Evolutionary conservation across 75 land plant genomes (phyloP).

Genomic region (Cupressus sempervirens): DNA sequence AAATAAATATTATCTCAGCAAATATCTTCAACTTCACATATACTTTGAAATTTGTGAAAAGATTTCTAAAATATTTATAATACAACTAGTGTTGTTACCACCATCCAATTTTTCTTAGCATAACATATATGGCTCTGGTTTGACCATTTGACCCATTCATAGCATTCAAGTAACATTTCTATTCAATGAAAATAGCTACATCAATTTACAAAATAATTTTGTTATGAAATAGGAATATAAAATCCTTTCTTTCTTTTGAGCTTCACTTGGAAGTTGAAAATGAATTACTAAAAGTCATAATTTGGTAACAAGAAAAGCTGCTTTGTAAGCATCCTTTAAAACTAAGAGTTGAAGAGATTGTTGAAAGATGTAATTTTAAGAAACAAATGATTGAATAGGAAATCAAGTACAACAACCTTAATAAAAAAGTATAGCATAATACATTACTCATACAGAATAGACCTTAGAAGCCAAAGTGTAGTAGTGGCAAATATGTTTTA

Average conservation of each 20-base stretch:
- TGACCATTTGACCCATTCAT: not conserved
- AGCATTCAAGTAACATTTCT: no score
- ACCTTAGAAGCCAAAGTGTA: not conserved
- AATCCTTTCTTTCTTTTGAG: no score
- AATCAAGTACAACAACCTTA: slow-evolving; percentile 2
- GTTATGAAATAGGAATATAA: no score
- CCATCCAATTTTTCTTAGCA: not conserved
- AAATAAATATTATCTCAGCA: no score
- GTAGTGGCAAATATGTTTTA: not conserved
- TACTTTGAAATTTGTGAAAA: not conserved
- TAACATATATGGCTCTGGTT: no score
- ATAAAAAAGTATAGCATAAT: not conserved
- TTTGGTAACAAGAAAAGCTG: no score
- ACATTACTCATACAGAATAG: not conserved
- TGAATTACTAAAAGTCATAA: no score
- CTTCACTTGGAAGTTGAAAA: no score
- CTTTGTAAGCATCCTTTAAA: no score
- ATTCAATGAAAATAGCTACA: no score
- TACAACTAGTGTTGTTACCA: not conserved
- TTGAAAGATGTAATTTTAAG: not conserved
- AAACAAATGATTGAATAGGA: not conserved
- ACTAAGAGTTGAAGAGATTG: not conserved
- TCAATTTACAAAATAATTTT: no score
- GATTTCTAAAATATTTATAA: not conserved
- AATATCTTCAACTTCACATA: no score